phyloP scores from a whole-genome alignment of 1,284 basidiomycete genomes.

The Heterobasidion annosum region DNA sequence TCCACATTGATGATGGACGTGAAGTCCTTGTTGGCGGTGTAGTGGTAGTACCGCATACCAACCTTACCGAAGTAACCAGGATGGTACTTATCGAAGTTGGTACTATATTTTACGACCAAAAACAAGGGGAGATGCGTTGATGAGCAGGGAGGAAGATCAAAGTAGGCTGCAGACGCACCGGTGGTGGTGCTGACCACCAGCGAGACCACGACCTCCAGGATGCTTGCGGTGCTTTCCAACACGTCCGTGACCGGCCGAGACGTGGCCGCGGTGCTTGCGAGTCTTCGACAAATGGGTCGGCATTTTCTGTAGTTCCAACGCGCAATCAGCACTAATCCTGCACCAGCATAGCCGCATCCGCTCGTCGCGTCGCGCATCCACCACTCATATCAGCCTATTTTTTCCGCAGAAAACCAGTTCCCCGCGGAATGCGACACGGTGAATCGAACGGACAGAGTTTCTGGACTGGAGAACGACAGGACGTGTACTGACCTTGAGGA shows the following conservation, averaged over 20 bases:
- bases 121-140: conserved; percentile 2
- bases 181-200: conserved; percentile 99
- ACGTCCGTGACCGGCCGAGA: conserved; percentile 98
- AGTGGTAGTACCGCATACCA: conserved; percentile 98
- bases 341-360: conserved; percentile 16
- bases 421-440: not conserved
- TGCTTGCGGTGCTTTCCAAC: conserved; percentile 99
- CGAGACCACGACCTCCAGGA: conserved; percentile 99
- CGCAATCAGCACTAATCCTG: conserved; percentile 6
- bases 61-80: conserved; percentile 99
- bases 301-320: conserved; percentile 54
- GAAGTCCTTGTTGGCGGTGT: conserved; percentile 88
- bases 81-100: conserved; percentile 92
- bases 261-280: conserved; percentile 98
- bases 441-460: not conserved
- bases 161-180: conserved; percentile 44
- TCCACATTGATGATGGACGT: conserved; percentile 96
- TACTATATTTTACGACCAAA: conserved; percentile 29
- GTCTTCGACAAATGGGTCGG: conserved; percentile 93
- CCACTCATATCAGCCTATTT: conserved; percentile 1
- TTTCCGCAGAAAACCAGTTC: not conserved
- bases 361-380: conserved; percentile 35
- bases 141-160: too few species aligned
- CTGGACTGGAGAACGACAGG: conserved; percentile 8
- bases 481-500: conserved; percentile 56